Conservation (phyloP, 495 filamentous ascomycete genomes). For the Xylaria scruposa region DNA sequence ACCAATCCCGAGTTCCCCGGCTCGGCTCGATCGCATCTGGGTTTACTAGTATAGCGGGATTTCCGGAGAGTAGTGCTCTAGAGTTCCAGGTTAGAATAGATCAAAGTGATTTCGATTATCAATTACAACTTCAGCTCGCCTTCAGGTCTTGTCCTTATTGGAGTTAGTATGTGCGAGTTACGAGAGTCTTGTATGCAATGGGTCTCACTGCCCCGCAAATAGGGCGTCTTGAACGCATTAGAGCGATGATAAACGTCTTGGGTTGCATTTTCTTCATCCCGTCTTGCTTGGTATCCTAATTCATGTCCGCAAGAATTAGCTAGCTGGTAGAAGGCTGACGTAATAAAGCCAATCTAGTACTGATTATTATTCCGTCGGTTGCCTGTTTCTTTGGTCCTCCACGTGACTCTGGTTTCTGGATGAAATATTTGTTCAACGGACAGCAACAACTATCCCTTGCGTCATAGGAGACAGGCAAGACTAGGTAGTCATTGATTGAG, state of each 20-base stretch:
- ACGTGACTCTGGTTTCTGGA: not conserved
- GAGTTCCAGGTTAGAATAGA: not conserved
- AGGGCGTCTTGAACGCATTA: not conserved
- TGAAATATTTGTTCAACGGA: not conserved
- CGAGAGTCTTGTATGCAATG: not conserved
- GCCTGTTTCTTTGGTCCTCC: not conserved
- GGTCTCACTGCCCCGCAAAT: not conserved
- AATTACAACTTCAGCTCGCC: not conserved
- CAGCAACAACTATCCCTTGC: not conserved
- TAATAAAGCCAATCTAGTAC: not conserved
- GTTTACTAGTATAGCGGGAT: not conserved
- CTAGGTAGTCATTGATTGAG: not conserved
- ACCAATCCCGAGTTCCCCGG: constrained; percentile 17
- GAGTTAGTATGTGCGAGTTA: not conserved
- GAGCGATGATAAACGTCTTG: not conserved
- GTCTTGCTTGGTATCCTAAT: not conserved
- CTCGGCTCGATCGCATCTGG: not conserved
- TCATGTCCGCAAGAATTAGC: not conserved
- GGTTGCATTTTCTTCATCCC: not conserved
- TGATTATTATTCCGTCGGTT: not conserved
- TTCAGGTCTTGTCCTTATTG: not conserved
- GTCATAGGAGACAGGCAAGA: not conserved
- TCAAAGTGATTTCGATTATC: not conserved
- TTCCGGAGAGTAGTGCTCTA: not conserved
- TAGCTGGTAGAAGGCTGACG: not conserved